Evolutionary conservation across 177 flowering plant species (phyloP), one percentile per base, ranked within the genome.

Genomic region (Vitis hybrid): DNA sequence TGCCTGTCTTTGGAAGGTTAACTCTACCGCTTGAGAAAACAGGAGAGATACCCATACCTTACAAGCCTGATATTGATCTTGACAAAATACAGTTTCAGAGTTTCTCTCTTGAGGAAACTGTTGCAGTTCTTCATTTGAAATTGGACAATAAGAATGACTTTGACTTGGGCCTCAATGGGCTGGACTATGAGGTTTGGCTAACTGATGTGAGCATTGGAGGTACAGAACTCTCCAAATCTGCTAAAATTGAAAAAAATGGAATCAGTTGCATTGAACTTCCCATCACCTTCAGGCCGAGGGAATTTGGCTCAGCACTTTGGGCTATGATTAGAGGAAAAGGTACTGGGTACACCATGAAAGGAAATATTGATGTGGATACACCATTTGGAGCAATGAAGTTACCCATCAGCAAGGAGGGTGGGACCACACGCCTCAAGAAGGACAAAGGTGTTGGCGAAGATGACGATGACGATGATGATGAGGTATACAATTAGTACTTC

Each of bases 11-110:
- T 64, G 97, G 98, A 51, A 86, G 94, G 82, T 59, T 92, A 38
- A 95, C 97, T 70, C 65, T 95, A 17, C 97, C 98, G 0, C 82
- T 91, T 38, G 97, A 95, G 85, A 92, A 91, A 79, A 86, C 82
- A 50, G 97, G 97, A 28, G 97, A 95, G 81, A 92, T 95, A 56
- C 98, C 97, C n/a, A 83, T 92, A n/a, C 98, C 98, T 50, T 85
- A 88, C 84, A 91, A 91, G 82, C 98, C 98, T 44, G 97, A 95
- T 67, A 73, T 91, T 68, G 98, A 91, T 77, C 15, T 92, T 64
- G 98, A 91, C 71, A 95, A 92, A 76, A 90, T 92, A n/a, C 68
- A 79, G 10, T 92, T 95, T 58, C 62, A 87, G 80, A 84, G 64
- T 68, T 92, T 95, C 80, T 91, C 98, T 8, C 82, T 93, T 66